phyloP scores from a whole-genome alignment of 805 yeast genomes.

The Lipomyces chichibuensis region DNA sequence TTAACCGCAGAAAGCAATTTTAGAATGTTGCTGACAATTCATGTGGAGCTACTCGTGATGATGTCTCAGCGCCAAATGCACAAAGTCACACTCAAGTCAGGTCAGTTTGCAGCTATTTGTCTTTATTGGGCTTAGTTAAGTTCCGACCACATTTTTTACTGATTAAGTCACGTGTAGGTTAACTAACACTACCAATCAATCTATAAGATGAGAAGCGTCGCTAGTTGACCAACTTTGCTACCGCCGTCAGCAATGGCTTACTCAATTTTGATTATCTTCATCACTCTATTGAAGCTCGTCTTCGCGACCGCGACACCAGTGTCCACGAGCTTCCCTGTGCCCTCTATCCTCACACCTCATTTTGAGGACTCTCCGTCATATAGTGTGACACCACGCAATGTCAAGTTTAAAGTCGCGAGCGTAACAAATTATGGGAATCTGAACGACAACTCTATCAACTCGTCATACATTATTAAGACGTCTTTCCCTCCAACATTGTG shows the following conservation, averaged over 20 bases:
- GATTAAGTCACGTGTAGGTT: too few relatives aligned
- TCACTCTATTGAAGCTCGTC: neutral
- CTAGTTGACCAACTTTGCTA: neutral
- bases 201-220: neutral
- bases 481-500: constrained; percentile 15
- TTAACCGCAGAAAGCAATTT: too few relatives aligned
- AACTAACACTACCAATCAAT: too few relatives aligned
- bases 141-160: too few relatives aligned
- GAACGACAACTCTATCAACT: constrained; percentile 3
- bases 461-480: neutral
- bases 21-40: too few relatives aligned
- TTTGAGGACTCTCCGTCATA: neutral
- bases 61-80: too few relatives aligned
- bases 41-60: too few relatives aligned
- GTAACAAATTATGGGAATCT: constrained; percentile 9
- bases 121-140: too few relatives aligned
- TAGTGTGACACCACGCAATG: neutral
- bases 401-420: constrained; percentile 11
- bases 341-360: constrained; percentile 13
- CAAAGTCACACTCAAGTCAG: too few relatives aligned
- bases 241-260: neutral
- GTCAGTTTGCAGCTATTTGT: too few relatives aligned
- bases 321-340: neutral
- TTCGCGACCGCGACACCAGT: constrained; percentile 2
- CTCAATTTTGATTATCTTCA: neutral